These are phyloP conservation scores for Saitozyma sp. DNA, from an alignment of 768 basidiomycete genomes.

Conservation along the genomic window DNA sequence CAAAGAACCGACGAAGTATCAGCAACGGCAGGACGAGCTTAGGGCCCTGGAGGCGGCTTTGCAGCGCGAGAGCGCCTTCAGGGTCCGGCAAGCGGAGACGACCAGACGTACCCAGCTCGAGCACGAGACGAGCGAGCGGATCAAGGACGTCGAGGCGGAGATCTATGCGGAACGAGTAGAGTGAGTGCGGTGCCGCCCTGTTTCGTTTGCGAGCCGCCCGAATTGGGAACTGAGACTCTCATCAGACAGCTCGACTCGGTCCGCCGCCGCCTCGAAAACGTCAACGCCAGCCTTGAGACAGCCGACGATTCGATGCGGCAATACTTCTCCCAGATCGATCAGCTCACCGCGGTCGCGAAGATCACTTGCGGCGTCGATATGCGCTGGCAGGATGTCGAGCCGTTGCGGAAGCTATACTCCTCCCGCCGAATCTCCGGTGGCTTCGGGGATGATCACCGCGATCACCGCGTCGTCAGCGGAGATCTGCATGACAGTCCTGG, in stretches of 20 bases:
- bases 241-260: neutral
- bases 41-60: slow-evolving; percentile 23
- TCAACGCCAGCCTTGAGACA: slow-evolving; percentile 13
- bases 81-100: slow-evolving; percentile 22
- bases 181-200: slow-evolving; percentile 16
- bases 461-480: neutral
- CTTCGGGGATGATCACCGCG: neutral
- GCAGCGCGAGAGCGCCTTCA: slow-evolving; percentile 27
- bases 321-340: slow-evolving; percentile 26
- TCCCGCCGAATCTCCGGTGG: neutral
- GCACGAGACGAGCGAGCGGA: slow-evolving; percentile 16
- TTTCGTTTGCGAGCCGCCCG: neutral
- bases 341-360: slow-evolving; percentile 12
- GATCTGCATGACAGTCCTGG: neutral
- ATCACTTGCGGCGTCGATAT: slow-evolving; percentile 22
- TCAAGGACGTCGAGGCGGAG: slow-evolving; percentile 23
- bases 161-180: slow-evolving; percentile 27
- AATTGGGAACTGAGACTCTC: neutral
- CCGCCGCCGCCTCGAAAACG: slow-evolving; percentile 12
- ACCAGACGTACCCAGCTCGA: slow-evolving; percentile 19
- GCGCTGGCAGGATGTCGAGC: neutral
- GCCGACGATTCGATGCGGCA: slow-evolving; percentile 30
- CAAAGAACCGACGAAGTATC: neutral
- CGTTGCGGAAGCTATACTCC: neutral
- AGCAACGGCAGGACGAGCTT: slow-evolving; percentile 24